Percentiles rank a stretch among this genome's conserved stretches.
phyloP scores from a whole-genome alignment of 768 basidiomycete species.

The Obba rivulosa region DNA sequence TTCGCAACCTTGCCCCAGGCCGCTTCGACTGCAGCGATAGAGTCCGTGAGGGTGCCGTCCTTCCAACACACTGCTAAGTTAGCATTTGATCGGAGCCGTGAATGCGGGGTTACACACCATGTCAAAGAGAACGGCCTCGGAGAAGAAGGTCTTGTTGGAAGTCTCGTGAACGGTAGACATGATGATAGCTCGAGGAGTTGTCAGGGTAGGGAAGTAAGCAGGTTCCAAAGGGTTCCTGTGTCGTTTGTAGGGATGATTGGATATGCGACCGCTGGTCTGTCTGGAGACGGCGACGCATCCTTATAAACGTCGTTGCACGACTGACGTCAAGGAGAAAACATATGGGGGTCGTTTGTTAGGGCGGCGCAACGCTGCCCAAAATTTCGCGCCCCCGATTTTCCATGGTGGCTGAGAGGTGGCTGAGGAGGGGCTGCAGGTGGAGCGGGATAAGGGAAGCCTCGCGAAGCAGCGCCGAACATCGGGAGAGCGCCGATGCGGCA shows the following conservation, averaged over 20 bases:
- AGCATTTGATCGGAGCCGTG: constrained; percentile 1
- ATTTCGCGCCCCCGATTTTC: no score
- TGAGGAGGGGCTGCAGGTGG: no score
- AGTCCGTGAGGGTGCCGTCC: constrained; percentile 73
- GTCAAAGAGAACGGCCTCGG: constrained; percentile 61
- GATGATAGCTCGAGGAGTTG: background rate
- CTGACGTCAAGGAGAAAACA: background rate
- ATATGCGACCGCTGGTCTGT: background rate
- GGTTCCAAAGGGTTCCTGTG: background rate
- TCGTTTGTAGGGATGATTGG: background rate
- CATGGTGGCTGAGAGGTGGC: no score
- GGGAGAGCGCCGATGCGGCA: background rate
- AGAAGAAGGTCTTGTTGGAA: constrained; percentile 33
- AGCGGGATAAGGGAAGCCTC: background rate
- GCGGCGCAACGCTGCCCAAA: background rate
- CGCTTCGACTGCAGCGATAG: constrained; percentile 67
- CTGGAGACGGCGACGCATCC: background rate
- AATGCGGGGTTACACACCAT: constrained; percentile 40
- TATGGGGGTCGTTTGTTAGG: background rate
- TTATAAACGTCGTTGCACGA: constrained; percentile 1
- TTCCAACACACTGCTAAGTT: constrained; percentile 22
- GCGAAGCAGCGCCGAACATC: background rate
- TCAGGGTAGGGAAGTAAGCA: background rate
- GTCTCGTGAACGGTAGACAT: constrained; percentile 16
- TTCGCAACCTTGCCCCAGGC: constrained; percentile 71